Conservation (phyloP, 1,284 basidiomycete species). For the Vanrija sp. region DNA sequence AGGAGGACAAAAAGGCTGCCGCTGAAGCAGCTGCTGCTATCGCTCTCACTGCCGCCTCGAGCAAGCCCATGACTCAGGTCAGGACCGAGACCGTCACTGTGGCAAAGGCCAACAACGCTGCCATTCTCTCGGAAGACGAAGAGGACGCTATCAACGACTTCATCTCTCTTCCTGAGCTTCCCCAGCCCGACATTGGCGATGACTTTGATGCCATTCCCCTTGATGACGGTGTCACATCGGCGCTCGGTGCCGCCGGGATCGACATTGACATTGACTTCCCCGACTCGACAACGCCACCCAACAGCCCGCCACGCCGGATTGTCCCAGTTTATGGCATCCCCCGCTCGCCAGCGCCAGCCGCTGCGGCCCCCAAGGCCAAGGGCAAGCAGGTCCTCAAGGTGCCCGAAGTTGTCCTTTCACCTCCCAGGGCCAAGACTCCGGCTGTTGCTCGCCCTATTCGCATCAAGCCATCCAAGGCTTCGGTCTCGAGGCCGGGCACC, state of each 20-base stretch:
- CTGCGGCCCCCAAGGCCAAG: not conserved
- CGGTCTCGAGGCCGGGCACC: not conserved
- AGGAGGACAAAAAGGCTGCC: constrained; percentile 5
- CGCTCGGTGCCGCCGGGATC: constrained; percentile 11
- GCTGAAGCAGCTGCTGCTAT: not conserved
- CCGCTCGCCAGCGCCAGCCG: not conserved
- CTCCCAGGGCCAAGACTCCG: constrained; percentile 5
- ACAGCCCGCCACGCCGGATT: constrained; percentile 3
- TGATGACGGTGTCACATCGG: constrained; percentile 6
- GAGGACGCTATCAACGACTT: constrained; percentile 17
- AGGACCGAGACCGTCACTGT: not conserved
- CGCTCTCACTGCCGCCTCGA: too few species aligned
- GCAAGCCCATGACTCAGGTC: not conserved
- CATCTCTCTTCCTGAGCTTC: constrained; percentile 16
- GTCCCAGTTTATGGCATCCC: too few species aligned
- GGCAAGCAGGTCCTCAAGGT: not conserved
- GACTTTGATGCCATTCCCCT: constrained; percentile 11
- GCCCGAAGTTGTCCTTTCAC: constrained; percentile 8
- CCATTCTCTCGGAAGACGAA: constrained; percentile 11
- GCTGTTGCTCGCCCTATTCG: not conserved
- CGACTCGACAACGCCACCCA: constrained; percentile 7
- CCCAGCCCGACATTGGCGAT: constrained; percentile 12
- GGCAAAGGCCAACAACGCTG: not conserved
- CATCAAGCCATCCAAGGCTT: not conserved
- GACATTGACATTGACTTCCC: constrained; percentile 3